Evolutionary conservation across 2,329 filamentous ascomycete species (phyloP), one percentile per base, ranked within the genome.

Genomic region (Nigrospora sphaerica): DNA sequence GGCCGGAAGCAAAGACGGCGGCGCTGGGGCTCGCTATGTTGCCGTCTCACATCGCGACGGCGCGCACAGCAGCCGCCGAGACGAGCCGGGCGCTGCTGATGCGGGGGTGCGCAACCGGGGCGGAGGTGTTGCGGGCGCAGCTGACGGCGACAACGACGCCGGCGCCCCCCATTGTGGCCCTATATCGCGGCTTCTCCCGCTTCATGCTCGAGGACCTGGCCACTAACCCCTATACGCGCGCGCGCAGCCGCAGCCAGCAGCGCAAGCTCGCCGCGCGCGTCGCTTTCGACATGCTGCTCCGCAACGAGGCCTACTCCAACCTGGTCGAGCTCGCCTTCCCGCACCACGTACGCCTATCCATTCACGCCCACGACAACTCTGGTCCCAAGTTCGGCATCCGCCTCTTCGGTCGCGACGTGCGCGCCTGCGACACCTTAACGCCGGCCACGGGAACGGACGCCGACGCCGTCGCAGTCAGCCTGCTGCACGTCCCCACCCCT

Each of bases 131-230:
- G 19, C 19, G 19, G 19, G 19, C 19, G 19, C 19, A 7, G 19
- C 19, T 23, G 19, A 7, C 19, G 19, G 19, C 19, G 19, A 4
- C 19, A 23, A 23, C 19, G 19, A 23, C 19, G 19, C 19, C 19
- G 19, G 19, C 19, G 19, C 19, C 19, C 4, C 19, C 19, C 19
- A 23, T 23, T 7, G 19, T 23, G 19, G 19, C 19, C 19, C 19
- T 73, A 46, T 83, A 86, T 58, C 71, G 74, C 46, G 71, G 77
- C 39, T 85, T 82, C 58, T 82, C 81, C 19, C 77, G 80, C 34
- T 67, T 86, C 38, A 83, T 65, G 61, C 54, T 65, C 23, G 57
- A 65, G 46, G 62, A 65, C 45, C 51, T 63, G 6, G 54, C 57
- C 31, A 52, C 51, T 3, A 59, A 59, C 37, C 53, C 52, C 0